Base-by-base conservation (phyloP, 2,329 filamentous ascomycete species). In the Neopestalotiopsis rosae region DNA sequence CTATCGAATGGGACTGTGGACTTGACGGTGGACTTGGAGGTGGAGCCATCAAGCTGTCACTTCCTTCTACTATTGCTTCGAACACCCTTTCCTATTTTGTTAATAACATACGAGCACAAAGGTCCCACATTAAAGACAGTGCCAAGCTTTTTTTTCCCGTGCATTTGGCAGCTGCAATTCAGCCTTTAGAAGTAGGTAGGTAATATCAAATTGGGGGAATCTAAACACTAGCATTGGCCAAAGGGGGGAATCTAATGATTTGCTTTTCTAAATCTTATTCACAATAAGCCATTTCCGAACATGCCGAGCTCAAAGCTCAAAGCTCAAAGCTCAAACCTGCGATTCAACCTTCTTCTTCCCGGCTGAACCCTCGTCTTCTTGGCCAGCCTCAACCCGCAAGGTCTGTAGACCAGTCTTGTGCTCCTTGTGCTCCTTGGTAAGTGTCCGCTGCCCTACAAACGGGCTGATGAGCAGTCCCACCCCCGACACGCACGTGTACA, bases 401-500 rank as follows among this genome's bases (percentile, higher is more conserved):
- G 75, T 79, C 58, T 84, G 78, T 68, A 90, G 74, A 0, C 88
- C 88, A 0, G 88, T 90, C 81, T 88, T 87, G 75, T 88, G 84
- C 77, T 88, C 87, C 45, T 83, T 81, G 69, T 90, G 88, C 38
- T 87, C 81, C 71, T 84, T 87, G 78, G 83, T 88, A 67, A 90
- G 79, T 71, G 81, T 82, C 66, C 81, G 82, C 72, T 86, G 84
- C 45, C 81, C 78, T 63, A 90, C 78, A 40, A 87, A 82, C 38
- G 86, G 75, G 62, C 84, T 84, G 30, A 85, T 74, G 4, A 86
- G 34, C 9, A 89, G 75, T 0, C 85, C 87, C 0, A 85, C 66
- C 1, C 77, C 86, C 0, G 85, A 80, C 62, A 88, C 81, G 24
- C 80, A 84, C 0, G 85, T 83, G 72, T 87, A 90, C 69, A 89